Evolutionary conservation across 2,329 filamentous ascomycete species (phyloP).

Genomic region (Scedosporium minutisporum): DNA sequence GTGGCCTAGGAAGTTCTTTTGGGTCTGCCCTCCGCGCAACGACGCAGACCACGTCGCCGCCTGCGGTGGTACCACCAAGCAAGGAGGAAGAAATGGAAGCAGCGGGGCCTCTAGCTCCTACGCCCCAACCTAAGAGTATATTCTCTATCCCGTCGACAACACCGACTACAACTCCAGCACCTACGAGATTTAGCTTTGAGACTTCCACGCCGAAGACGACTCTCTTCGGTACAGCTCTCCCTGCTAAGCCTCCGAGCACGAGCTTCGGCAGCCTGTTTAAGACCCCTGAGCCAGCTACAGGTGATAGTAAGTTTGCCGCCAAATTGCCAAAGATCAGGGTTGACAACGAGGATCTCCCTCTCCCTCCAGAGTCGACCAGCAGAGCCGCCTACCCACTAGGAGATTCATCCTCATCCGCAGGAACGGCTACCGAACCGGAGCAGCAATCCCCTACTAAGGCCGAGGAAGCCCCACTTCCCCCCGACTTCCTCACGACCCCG

Average conservation of each 20-base stretch:
- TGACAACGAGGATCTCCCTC: constrained; percentile 28
- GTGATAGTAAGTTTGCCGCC: constrained; percentile 10
- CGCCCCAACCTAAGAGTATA: constrained; percentile 26
- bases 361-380: constrained; percentile 48
- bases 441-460: not conserved
- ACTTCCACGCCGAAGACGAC: constrained; percentile 19
- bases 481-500: constrained; percentile 21
- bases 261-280: constrained; percentile 17
- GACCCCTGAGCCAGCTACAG: constrained; percentile 17
- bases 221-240: constrained; percentile 26
- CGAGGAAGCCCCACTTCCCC: constrained; percentile 20
- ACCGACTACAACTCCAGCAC: constrained; percentile 39
- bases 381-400: constrained; percentile 38
- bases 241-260: constrained; percentile 15
- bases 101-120: constrained; percentile 22
- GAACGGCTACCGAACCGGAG: not conserved
- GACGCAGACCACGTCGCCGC: not conserved
- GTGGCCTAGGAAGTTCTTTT: constrained; percentile 54
- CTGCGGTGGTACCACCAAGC: constrained; percentile 18
- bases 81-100: constrained; percentile 47
- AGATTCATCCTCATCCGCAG: constrained; percentile 41
- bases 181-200: constrained; percentile 33
- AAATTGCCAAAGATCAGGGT: constrained; percentile 27
- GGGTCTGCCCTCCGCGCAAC: constrained; percentile 45
- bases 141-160: constrained; percentile 13